These are phyloP conservation scores for Hemisphaericaspora subhashii DNA, from an alignment of 1,139 yeast species.

Conservation along the genomic window DNA sequence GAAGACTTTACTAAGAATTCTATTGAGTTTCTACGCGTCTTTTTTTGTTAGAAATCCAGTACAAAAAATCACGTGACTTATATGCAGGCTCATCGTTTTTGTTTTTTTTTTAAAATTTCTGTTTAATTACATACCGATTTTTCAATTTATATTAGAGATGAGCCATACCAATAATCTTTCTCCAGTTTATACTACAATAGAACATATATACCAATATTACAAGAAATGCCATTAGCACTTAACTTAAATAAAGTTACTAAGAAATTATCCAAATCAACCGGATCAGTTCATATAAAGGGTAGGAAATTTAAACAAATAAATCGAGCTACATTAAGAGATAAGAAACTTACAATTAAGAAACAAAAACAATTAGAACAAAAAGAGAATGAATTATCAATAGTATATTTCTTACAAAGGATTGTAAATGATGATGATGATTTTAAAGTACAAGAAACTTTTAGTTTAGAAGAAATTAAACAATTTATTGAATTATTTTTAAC, in stretches of 20 bases:
- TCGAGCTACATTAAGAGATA: conserved; percentile 82
- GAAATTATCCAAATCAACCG: conserved; percentile 56
- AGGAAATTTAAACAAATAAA: conserved; percentile 82
- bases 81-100: too few relatives aligned
- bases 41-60: too few relatives aligned
- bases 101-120: too few relatives aligned
- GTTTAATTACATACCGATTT: background rate
- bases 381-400: conserved; percentile 55
- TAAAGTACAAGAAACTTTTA: conserved; percentile 42
- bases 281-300: conserved; percentile 80
- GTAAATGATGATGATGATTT: conserved; percentile 44
- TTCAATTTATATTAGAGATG: too few relatives aligned
- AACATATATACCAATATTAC: background rate
- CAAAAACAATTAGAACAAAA: conserved; percentile 56
- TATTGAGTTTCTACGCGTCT: too few relatives aligned
- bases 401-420: conserved; percentile 65
- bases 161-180: too few relatives aligned
- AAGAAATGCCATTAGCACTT: conserved; percentile 73
- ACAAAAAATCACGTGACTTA: too few relatives aligned
- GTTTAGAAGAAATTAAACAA: conserved; percentile 56
- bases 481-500: conserved; percentile 64
- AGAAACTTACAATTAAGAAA: conserved; percentile 62
- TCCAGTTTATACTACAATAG: too few relatives aligned
- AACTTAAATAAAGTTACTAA: conserved; percentile 72
- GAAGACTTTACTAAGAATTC: too few relatives aligned